These are phyloP conservation scores for Hemileia vastatrix DNA, from an alignment of 1,284 basidiomycete species.

Conservation along the genomic window DNA sequence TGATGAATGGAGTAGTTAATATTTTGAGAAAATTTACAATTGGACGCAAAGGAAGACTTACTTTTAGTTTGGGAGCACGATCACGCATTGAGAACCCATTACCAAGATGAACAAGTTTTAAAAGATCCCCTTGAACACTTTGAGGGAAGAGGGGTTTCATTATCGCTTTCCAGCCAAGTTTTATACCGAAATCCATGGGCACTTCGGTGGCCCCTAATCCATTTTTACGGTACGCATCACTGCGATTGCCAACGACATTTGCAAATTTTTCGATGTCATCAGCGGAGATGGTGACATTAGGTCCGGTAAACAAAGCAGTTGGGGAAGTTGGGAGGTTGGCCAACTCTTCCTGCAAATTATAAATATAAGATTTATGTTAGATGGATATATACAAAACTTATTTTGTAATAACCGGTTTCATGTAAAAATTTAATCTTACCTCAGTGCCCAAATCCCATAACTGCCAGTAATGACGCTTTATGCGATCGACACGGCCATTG, in stretches of 20 bases:
- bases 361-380: no score
- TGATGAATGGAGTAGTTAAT: not conserved
- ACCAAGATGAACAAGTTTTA: slow-evolving; percentile 91
- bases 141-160: slow-evolving; percentile 95
- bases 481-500: slow-evolving; percentile 72
- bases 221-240: slow-evolving; percentile 72
- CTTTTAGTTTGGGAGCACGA: slow-evolving; percentile 17
- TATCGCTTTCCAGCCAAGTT: slow-evolving; percentile 94
- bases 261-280: slow-evolving; percentile 78
- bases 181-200: slow-evolving; percentile 98
- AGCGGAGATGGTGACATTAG: slow-evolving; percentile 68
- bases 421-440: not conserved
- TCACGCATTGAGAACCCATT: slow-evolving; percentile 53
- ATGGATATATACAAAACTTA: no score
- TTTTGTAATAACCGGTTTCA: not conserved
- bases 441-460: slow-evolving; percentile 75
- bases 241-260: slow-evolving; percentile 82
- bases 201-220: slow-evolving; percentile 64
- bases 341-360: slow-evolving; percentile 51
- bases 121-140: slow-evolving; percentile 77
- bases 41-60: not conserved
- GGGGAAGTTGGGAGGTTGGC: slow-evolving; percentile 61
- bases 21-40: not conserved
- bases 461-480: slow-evolving; percentile 76
- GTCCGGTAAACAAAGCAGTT: slow-evolving; percentile 64